Evolutionary conservation across 2,329 filamentous ascomycete species (phyloP), one percentile per base, ranked within the genome.

Genomic region (Nemania sp.): DNA sequence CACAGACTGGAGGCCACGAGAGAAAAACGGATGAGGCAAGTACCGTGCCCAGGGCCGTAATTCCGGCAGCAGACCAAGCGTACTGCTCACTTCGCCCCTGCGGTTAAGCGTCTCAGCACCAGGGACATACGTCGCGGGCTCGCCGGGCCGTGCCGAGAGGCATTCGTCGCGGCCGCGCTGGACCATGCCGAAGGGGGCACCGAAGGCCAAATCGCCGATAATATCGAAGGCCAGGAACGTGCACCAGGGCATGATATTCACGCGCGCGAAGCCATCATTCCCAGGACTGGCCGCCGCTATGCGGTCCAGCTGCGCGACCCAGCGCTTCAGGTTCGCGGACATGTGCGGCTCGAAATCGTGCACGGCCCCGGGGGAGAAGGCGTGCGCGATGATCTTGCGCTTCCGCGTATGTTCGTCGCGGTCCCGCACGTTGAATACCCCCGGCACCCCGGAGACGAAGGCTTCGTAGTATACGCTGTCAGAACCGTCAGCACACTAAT

Each of bases 311-410:
- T 58, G 47, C 12, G 14, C 12, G 14, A 56, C 52, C 56, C 56
- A 58, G 6, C 52, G 52, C 40, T 55, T 11, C 12, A 58, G 52
- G 24, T 58, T 55, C 11, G 44, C 44, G 11, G 56, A 37, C 48
- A 58, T 58, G 11, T 58, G 46, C 1, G 56, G 56, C 44, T 58
- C 56, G 52, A 58, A 58, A 17, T 58, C 52, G 24, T 56, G 52
- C 11, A 58, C 48, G 9, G 56, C 48, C 17, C 48, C 56, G 2
- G 56, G 56, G 1, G 56, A 58, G 39, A 58, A 58, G 33, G 52
- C 52, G 20, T 58, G 52, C 2, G 52, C 39, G 22, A 58, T 46
- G 6, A 58, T 51, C 45, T 52, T 58, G 11, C 56, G 47, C 9
- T 58, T 58, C 5, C 56, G 19, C 23, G 56, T 44, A 34, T 58